Evolutionary conservation across 2,329 filamentous ascomycete species (phyloP).

Genomic region (Trichoderma breve): DNA sequence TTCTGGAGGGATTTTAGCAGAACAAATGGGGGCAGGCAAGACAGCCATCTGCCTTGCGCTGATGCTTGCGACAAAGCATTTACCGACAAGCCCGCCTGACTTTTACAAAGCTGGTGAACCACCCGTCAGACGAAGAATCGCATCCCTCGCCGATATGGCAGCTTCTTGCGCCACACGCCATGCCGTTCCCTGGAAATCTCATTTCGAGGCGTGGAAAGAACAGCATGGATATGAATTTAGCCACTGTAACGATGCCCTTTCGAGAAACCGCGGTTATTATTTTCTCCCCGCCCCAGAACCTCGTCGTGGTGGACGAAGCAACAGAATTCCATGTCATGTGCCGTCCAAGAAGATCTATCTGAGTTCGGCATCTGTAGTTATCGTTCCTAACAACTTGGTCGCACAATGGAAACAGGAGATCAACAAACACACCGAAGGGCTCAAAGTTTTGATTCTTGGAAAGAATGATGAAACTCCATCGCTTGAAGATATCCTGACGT

Average conservation of each 20-base stretch:
- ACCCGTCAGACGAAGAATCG: slow-evolving; percentile 47
- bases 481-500: slow-evolving; percentile 56
- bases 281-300: slow-evolving; percentile 47
- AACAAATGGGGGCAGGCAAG: slow-evolving; percentile 82
- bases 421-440: slow-evolving; percentile 65
- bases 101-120: slow-evolving; percentile 48
- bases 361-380: slow-evolving; percentile 68
- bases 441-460: slow-evolving; percentile 65
- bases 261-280: slow-evolving; percentile 59
- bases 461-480: slow-evolving; percentile 55
- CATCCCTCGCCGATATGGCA: slow-evolving; percentile 71
- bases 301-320: slow-evolving; percentile 26
- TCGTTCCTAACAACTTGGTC: slow-evolving; percentile 80
- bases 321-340: slow-evolving; percentile 6
- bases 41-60: slow-evolving; percentile 80
- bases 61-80: slow-evolving; percentile 70
- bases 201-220: slow-evolving; percentile 53
- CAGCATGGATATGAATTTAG: slow-evolving; percentile 49
- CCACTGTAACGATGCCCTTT: slow-evolving; percentile 55
- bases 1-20: slow-evolving; percentile 73
- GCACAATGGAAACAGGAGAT: slow-evolving; percentile 85
- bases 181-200: slow-evolving; percentile 67
- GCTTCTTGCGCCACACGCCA: slow-evolving; percentile 65
- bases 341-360: slow-evolving; percentile 56
- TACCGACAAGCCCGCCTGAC: slow-evolving; percentile 65